Conservation (phyloP, 1,284 basidiomycete genomes). For the Heterobasidion parviporum region DNA sequence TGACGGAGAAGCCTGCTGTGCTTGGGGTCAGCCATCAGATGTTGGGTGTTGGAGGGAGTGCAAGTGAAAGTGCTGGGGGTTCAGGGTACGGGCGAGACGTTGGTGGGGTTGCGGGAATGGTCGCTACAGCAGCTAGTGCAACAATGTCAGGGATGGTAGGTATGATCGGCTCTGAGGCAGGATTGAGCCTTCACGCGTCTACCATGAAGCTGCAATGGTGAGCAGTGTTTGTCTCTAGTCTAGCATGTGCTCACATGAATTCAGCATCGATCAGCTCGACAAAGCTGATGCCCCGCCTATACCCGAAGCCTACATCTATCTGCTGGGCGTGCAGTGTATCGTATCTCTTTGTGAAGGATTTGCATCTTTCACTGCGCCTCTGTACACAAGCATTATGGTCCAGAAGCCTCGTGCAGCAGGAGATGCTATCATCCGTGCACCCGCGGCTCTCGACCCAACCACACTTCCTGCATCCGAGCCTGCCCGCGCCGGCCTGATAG, state of each 20-base stretch:
- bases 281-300: constrained; percentile 91
- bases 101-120: constrained; percentile 74
- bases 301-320: constrained; percentile 88
- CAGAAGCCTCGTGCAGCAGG: constrained; percentile 60
- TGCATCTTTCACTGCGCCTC: constrained; percentile 59
- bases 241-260: not conserved
- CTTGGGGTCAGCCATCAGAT: constrained; percentile 78
- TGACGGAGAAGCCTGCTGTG: constrained; percentile 81
- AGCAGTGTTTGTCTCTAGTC: constrained; percentile 16
- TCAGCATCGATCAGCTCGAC: constrained; percentile 91
- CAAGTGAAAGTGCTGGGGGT: constrained; percentile 19
- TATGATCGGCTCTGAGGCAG: constrained; percentile 57
- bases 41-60: constrained; percentile 63
- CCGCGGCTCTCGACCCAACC: constrained; percentile 61
- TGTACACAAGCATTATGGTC: constrained; percentile 60
- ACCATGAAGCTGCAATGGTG: constrained; percentile 84
- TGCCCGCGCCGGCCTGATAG: constrained; percentile 44
- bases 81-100: constrained; percentile 47
- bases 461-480: constrained; percentile 52
- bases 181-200: constrained; percentile 63
- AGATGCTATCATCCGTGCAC: constrained; percentile 61
- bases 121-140: constrained; percentile 75
- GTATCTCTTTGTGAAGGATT: constrained; percentile 87
- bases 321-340: constrained; percentile 85
- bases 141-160: constrained; percentile 70